Base-by-base conservation (phyloP, 805 yeast genomes). In the Candida nanaspora region DNA sequence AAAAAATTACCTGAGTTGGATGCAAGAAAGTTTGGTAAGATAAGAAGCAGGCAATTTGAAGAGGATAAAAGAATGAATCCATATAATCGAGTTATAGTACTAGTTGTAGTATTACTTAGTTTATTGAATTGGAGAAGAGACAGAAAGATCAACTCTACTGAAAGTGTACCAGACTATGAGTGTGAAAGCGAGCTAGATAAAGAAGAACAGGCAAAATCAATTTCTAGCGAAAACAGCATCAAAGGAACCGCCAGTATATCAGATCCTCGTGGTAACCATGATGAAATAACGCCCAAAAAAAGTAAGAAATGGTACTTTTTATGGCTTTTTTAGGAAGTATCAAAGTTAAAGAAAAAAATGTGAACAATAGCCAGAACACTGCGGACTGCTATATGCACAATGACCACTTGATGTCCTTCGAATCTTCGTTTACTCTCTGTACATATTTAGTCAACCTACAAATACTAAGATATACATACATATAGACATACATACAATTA, bases 1-100 rank as follows among this genome's bases (percentile, higher is more conserved):
- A 50, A 59, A 20, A 63, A 56, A 44, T 54, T 72, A 18, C 63
- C 69, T 1, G 41, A 48, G 2, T 52, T 66, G 15, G 70, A 70
- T 45, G 59, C 70, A 6, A 50, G 60, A 13, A 43, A 49, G 13
- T 50, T 57, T 25, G 73, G 76, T 11, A 54, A 61, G 25, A 64
- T 65, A 13, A 61, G 86, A 46, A 50, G 62, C 28, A 60, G 58
- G 20, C 66, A 67, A 34, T 60, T 64, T 42, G 70, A 69, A 45
- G 66, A 71, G 42, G 76, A 75, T 51, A 61, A 69, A 13, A 66
- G 66, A 46, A 69, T 80, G 63, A 86, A 82, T 50, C 78, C 81
- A 0, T 65, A 72, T 25, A 74, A 80, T 34, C 76, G 75, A 49
- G 55, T 70, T 13, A 68, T 81, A 26, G 61, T 81, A 2, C 76